Evolutionary conservation across 2,329 filamentous ascomycete species (phyloP).

Genomic region (Curvularia hawaiiensis): DNA sequence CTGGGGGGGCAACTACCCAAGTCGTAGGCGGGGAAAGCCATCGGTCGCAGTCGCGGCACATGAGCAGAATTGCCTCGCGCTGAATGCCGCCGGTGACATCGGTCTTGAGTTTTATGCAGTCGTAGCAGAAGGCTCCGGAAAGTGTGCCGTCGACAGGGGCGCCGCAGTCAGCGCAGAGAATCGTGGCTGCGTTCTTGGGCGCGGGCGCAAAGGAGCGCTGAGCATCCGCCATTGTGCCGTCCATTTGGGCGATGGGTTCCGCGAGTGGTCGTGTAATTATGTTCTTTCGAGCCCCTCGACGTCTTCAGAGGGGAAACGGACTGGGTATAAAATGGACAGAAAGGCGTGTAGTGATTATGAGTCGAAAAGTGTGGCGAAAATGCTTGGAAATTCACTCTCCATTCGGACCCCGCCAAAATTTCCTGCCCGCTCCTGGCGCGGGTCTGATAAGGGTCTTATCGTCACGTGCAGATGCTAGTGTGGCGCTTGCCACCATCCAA

Average conservation of each 20-base stretch:
- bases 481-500: not conserved
- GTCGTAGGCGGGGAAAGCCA: slow-evolving; percentile 86
- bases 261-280: not conserved
- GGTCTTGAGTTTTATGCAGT: slow-evolving; percentile 92
- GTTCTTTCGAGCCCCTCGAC: not conserved
- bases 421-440: slow-evolving; percentile 16
- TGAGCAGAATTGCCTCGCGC: slow-evolving; percentile 86
- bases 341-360: slow-evolving; percentile 13
- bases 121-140: slow-evolving; percentile 85
- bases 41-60: slow-evolving; percentile 89
- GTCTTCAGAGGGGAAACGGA: not conserved
- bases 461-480: slow-evolving; percentile 28
- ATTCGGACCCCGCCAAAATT: slow-evolving; percentile 34
- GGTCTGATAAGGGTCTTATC: slow-evolving; percentile 29
- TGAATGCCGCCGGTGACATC: slow-evolving; percentile 93
- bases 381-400: slow-evolving; percentile 37
- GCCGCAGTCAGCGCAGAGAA: slow-evolving; percentile 97
- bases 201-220: slow-evolving; percentile 48
- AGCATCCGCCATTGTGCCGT: slow-evolving; percentile 49
- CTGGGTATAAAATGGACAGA: slow-evolving; percentile 5
- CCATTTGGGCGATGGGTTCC: slow-evolving; percentile 13
- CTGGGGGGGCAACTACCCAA: slow-evolving; percentile 83
- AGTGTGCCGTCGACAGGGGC: slow-evolving; percentile 92
- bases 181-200: slow-evolving; percentile 62
- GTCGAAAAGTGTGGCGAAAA: slow-evolving; percentile 26